Percentiles rank a stretch among this genome's conserved stretches.
Conservation (phyloP, 495 filamentous ascomycete species). For the Bathelium albidoporum region DNA sequence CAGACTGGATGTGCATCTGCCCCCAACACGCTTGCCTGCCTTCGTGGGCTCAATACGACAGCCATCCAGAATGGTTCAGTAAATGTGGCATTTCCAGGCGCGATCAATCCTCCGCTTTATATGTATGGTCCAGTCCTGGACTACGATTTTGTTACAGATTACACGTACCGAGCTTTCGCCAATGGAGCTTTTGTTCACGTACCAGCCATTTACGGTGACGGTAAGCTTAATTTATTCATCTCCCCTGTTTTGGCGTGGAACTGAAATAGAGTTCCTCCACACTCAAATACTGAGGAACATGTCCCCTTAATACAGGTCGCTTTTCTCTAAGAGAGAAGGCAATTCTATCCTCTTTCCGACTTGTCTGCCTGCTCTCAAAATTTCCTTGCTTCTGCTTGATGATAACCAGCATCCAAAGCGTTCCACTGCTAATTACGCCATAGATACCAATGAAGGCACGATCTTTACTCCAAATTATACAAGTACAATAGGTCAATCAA, state of each 20-base stretch:
- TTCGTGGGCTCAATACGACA: slow-evolving; percentile 41
- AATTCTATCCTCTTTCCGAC: background rate
- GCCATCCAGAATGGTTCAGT: slow-evolving; percentile 45
- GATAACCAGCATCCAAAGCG: background rate
- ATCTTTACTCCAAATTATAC: slow-evolving; percentile 47
- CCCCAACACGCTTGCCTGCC: slow-evolving; percentile 45
- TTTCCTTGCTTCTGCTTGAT: background rate
- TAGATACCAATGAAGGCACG: slow-evolving; percentile 56
- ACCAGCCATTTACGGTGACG: slow-evolving; percentile 60
- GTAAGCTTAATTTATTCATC: background rate
- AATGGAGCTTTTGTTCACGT: slow-evolving; percentile 54
- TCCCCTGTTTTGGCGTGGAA: too few relatives aligned
- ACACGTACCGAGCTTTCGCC: slow-evolving; percentile 49
- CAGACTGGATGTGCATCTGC: slow-evolving; percentile 42
- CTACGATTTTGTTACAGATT: slow-evolving; percentile 45
- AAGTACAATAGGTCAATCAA: slow-evolving; percentile 36
- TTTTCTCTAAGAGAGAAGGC: background rate
- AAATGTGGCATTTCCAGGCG: slow-evolving; percentile 45
- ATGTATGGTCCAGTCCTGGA: slow-evolving; percentile 53
- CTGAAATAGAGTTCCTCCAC: too few relatives aligned
- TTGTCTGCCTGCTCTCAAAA: background rate
- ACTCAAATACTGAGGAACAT: too few relatives aligned
- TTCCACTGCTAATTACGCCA: background rate
- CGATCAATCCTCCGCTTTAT: slow-evolving; percentile 40
- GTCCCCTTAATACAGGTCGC: too few relatives aligned